Evolutionary conservation across 805 yeast genomes (phyloP).

Genomic region (Lipomyces sp.): DNA sequence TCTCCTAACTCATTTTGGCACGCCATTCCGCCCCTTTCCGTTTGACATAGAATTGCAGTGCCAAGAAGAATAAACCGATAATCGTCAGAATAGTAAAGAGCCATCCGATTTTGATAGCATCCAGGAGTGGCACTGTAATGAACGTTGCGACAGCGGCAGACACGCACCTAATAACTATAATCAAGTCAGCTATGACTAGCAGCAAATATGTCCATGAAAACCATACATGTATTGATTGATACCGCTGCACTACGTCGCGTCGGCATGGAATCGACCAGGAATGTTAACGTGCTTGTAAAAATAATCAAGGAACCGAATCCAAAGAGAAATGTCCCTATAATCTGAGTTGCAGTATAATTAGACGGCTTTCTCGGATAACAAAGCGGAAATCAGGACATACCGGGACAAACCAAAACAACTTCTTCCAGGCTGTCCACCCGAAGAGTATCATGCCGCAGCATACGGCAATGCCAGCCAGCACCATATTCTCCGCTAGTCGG

Average conservation of each 20-base stretch:
- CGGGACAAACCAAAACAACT: slow-evolving; percentile 73
- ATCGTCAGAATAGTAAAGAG: slow-evolving; percentile 66
- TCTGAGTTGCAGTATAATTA: slow-evolving; percentile 1
- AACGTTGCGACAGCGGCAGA: slow-evolving; percentile 77
- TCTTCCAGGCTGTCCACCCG: slow-evolving; percentile 75
- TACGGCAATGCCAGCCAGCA: slow-evolving; percentile 57
- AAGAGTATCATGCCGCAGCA: slow-evolving; percentile 67
- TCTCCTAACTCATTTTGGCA: slow-evolving; percentile 5
- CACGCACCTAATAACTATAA: slow-evolving; percentile 55
- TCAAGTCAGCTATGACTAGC: too few relatives aligned
- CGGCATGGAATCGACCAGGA: slow-evolving; percentile 78
- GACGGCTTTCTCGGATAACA: neutral
- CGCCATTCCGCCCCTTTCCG: slow-evolving; percentile 21
- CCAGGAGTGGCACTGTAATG: slow-evolving; percentile 64
- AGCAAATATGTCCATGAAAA: too few relatives aligned
- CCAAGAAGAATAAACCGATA: slow-evolving; percentile 20
- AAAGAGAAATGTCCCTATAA: slow-evolving; percentile 71
- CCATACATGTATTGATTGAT: slow-evolving; percentile 61
- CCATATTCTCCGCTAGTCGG: slow-evolving; percentile 70
- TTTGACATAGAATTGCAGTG: slow-evolving; percentile 23
- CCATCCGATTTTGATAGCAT: slow-evolving; percentile 69
- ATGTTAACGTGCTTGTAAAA: slow-evolving; percentile 76
- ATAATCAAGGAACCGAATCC: slow-evolving; percentile 83
- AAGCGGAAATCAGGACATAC: slow-evolving; percentile 35
- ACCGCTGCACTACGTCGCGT: slow-evolving; percentile 88